These are phyloP conservation scores for Malassezia brasiliensis DNA, from an alignment of 1,284 basidiomycete species.

Conservation along the genomic window DNA sequence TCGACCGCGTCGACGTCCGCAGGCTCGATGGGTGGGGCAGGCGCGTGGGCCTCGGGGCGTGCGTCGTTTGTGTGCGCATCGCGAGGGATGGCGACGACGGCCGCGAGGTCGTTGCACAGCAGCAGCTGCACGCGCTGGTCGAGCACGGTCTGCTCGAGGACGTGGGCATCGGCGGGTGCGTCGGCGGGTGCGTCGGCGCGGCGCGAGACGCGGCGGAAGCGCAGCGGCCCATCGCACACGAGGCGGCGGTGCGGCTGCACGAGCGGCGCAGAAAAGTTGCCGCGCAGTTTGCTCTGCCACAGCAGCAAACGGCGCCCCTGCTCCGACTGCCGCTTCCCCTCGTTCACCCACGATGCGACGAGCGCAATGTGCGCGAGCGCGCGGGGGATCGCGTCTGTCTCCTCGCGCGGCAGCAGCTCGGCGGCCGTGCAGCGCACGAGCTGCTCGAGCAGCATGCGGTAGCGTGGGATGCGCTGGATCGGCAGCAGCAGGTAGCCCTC, in stretches of 20 bases:
- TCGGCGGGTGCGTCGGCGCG: constrained; percentile 52
- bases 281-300: constrained; percentile 80
- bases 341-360: constrained; percentile 44
- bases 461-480: constrained; percentile 90
- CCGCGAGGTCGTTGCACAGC: constrained; percentile 81
- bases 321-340: constrained; percentile 50
- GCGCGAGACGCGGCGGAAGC: constrained; percentile 76
- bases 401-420: constrained; percentile 17
- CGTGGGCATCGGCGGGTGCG: constrained; percentile 56
- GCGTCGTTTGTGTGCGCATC: constrained; percentile 53
- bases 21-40: neutral
- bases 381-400: constrained; percentile 21
- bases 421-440: constrained; percentile 35
- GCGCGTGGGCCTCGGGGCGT: constrained; percentile 12
- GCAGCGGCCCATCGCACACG: constrained; percentile 57
- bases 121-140: constrained; percentile 51
- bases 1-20: constrained; percentile 1
- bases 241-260: constrained; percentile 89
- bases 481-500: constrained; percentile 90
- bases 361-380: constrained; percentile 38
- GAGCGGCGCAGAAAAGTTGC: constrained; percentile 82
- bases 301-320: constrained; percentile 32
- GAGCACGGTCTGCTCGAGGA: constrained; percentile 56
- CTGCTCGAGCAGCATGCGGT: constrained; percentile 61
- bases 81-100: constrained; percentile 66